phyloP scores from a whole-genome alignment of 805 yeast species.

The Tetrapisispora fleetii region DNA sequence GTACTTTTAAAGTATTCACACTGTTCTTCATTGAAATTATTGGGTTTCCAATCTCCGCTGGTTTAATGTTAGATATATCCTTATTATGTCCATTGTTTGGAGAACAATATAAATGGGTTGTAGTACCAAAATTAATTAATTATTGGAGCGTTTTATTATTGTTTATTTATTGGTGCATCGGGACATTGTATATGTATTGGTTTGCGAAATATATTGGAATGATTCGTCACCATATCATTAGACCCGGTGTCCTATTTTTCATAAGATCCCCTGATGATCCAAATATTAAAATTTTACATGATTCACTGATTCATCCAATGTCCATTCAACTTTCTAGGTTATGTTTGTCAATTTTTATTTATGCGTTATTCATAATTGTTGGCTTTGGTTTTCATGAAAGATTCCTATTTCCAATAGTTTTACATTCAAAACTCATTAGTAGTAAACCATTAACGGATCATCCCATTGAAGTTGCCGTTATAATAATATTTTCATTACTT shows the following conservation, averaged over 20 bases:
- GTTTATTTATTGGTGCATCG: conserved; percentile 50
- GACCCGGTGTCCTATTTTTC: conserved; percentile 86
- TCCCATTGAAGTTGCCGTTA: neutral
- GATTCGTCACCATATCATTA: conserved; percentile 59
- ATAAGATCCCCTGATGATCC: conserved; percentile 94
- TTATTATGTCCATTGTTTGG: conserved; percentile 27
- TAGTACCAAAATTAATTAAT: conserved; percentile 16
- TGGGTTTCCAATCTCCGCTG: conserved; percentile 83
- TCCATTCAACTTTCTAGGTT: conserved; percentile 63
- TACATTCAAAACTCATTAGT: conserved; percentile 20
- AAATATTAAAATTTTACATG: conserved; percentile 73
- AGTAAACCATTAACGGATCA: neutral
- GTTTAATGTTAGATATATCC: conserved; percentile 62
- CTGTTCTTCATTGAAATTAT: conserved; percentile 71
- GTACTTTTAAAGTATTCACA: conserved; percentile 63
- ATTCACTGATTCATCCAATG: conserved; percentile 74
- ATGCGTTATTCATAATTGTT: conserved; percentile 56
- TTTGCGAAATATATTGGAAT: conserved; percentile 82
- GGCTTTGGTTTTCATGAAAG: conserved; percentile 68
- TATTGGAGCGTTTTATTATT: conserved; percentile 21
- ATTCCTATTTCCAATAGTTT: conserved; percentile 32
- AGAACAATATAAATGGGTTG: conserved; percentile 9
- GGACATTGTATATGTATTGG: conserved; percentile 78
- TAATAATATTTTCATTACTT: conserved; percentile 22
- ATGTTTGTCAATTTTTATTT: conserved; percentile 60